Evolutionary conservation across 2,329 filamentous ascomycete species (phyloP).

Genomic region (Colletotrichum incanum): DNA sequence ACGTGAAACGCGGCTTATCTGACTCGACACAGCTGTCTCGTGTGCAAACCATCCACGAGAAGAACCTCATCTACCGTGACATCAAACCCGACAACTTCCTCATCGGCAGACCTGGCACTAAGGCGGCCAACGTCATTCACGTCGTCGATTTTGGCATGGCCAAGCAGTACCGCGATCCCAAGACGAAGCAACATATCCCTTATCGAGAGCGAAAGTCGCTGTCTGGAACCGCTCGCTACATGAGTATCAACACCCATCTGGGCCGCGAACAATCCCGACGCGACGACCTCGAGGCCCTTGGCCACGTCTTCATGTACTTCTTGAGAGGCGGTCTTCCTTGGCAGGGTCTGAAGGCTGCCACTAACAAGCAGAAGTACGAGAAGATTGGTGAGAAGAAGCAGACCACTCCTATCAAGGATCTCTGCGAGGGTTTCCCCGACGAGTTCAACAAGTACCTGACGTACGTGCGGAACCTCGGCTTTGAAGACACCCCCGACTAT

Average conservation of each 20-base stretch:
- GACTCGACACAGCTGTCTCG: conserved; percentile 78
- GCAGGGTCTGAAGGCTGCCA: conserved; percentile 82
- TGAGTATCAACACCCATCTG: conserved; percentile 99
- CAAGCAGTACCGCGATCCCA: conserved; percentile 98
- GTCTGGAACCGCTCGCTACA: conserved; percentile 96
- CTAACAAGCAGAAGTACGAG: conserved; percentile 98
- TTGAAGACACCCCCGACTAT: conserved; percentile 98
- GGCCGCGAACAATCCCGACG: conserved; percentile 95
- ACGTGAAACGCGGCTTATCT: conserved; percentile 7
- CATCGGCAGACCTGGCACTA: conserved; percentile 91
- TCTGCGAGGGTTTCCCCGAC: conserved; percentile 96
- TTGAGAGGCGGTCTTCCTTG: conserved; percentile 79
- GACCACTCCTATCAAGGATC: conserved; percentile 95
- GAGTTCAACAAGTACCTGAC: conserved; percentile 98
- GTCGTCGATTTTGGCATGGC: conserved; percentile 99
- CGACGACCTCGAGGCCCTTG: conserved; percentile 93
- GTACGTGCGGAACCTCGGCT: conserved; percentile 97
- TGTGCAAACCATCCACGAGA: conserved; percentile 95
- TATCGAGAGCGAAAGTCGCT: conserved; percentile 97
- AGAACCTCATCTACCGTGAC: conserved; percentile 98
- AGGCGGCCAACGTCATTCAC: conserved; percentile 97
- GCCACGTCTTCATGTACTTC: conserved; percentile 84
- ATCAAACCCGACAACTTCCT: conserved; percentile 99
- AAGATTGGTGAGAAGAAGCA: conserved; percentile 99
- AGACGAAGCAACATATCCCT: conserved; percentile 99